These are phyloP conservation scores for Lignosus rhinocerotis DNA, from an alignment of 1,284 basidiomycete species.

Conservation along the genomic window DNA sequence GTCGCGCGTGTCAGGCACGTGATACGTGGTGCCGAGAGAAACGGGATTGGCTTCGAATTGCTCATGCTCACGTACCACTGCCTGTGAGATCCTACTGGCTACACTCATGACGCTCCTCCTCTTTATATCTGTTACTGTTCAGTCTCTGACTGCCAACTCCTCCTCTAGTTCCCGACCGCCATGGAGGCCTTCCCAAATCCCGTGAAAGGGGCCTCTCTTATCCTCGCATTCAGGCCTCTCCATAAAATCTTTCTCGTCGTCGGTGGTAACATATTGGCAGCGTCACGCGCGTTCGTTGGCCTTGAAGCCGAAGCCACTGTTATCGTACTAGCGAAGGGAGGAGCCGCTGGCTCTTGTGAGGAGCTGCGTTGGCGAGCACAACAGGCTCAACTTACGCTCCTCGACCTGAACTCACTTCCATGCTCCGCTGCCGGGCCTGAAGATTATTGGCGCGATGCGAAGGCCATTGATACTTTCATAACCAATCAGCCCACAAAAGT, in stretches of 20 bases:
- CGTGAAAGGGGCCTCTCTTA: conserved; percentile 68
- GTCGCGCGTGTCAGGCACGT: conserved; percentile 25
- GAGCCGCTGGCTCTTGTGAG: conserved; percentile 54
- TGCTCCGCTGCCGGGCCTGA: conserved; percentile 33
- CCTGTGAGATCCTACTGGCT: too few relatives aligned
- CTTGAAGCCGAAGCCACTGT: conserved; percentile 83
- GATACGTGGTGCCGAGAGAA: conserved; percentile 10
- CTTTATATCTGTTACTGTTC: too few relatives aligned
- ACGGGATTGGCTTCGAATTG: neutral
- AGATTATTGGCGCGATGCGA: conserved; percentile 37
- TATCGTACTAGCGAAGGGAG: conserved; percentile 58
- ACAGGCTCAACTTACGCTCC: conserved; percentile 53
- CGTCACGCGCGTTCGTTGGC: conserved; percentile 77
- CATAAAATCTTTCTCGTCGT: conserved; percentile 65
- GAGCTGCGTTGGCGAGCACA: conserved; percentile 71
- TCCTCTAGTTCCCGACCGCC: neutral
- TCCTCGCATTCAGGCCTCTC: conserved; percentile 74
- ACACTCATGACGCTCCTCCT: too few relatives aligned
- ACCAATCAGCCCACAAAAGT: conserved; percentile 35
- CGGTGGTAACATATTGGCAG: conserved; percentile 77
- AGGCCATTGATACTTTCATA: conserved; percentile 51
- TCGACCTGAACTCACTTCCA: conserved; percentile 54
- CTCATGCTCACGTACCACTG: too few relatives aligned
- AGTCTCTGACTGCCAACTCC: too few relatives aligned
- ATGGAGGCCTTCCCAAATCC: conserved; percentile 41